Evolutionary conservation across 2,329 filamentous ascomycete species (phyloP).

Genomic region (Ploettnerulaceae sp.): DNA sequence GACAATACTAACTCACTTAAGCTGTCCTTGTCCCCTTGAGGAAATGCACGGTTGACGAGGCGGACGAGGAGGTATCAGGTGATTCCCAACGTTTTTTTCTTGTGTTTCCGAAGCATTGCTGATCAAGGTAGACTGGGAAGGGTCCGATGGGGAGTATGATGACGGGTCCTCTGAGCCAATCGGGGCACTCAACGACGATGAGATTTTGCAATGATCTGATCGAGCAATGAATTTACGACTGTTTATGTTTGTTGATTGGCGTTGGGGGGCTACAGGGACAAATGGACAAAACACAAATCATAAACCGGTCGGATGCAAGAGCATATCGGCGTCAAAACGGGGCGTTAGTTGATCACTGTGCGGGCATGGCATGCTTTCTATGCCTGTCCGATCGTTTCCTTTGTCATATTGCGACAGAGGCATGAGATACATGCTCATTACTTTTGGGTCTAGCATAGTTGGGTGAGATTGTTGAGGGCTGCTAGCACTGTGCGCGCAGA

Average conservation of each 20-base stretch:
- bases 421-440: too few relatives aligned
- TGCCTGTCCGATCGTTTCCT: too few relatives aligned
- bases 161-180: constrained; percentile 52
- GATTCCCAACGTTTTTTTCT: constrained; percentile 14
- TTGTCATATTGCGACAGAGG: too few relatives aligned
- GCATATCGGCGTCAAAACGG: constrained; percentile 7
- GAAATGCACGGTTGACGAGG: constrained; percentile 34
- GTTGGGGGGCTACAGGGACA: constrained; percentile 6
- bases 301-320: constrained; percentile 11
- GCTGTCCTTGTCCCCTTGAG: constrained; percentile 29
- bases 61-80: constrained; percentile 38
- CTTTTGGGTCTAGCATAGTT: too few relatives aligned
- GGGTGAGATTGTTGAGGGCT: too few relatives aligned
- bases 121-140: constrained; percentile 30
- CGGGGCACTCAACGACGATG: constrained; percentile 39
- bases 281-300: constrained; percentile 1
- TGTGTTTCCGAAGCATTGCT: not conserved
- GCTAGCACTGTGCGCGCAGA: too few relatives aligned
- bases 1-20: constrained; percentile 19
- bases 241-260: constrained; percentile 11
- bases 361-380: not conserved
- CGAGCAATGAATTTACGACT: constrained; percentile 9
- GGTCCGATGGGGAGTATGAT: constrained; percentile 35
- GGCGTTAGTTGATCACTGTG: too few relatives aligned
- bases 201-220: not conserved